Conservation (phyloP, 1,139 yeast genomes). For the Taphrina flavorubra region DNA sequence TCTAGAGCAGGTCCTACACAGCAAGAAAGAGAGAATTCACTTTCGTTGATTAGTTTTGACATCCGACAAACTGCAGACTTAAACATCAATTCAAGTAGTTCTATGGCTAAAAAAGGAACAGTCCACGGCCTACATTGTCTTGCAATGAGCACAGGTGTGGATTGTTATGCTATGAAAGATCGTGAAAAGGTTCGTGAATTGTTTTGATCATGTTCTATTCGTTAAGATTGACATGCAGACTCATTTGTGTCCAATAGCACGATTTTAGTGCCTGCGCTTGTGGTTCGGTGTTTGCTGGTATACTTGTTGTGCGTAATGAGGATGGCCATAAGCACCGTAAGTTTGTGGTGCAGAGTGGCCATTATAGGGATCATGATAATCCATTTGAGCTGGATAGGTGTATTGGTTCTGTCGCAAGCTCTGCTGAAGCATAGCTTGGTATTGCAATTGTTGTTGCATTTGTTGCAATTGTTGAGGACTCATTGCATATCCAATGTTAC, state of each 20-base stretch:
- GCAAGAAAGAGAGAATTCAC: neutral
- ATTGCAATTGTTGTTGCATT: conserved; percentile 30
- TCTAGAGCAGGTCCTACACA: neutral
- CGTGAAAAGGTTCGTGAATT: conserved; percentile 7
- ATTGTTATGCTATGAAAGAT: conserved; percentile 11
- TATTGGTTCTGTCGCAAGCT: conserved; percentile 27
- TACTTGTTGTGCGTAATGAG: conserved; percentile 14
- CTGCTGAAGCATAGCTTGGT: conserved; percentile 38
- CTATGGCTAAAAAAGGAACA: neutral
- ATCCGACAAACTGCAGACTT: neutral
- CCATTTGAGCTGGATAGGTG: conserved; percentile 8
- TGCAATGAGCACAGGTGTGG: neutral
- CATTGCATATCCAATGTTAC: conserved; percentile 18
- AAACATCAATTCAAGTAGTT: neutral
- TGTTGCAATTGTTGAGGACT: conserved; percentile 29
- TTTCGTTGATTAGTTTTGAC: neutral
- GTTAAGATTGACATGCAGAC: conserved; percentile 4
- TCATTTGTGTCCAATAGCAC: neutral
- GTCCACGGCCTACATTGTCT: neutral
- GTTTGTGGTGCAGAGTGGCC: neutral
- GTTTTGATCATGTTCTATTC: neutral
- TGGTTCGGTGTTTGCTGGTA: conserved; percentile 1
- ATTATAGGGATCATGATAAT: conserved; percentile 4
- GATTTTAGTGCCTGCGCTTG: conserved; percentile 12
- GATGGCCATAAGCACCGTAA: conserved; percentile 14